These are phyloP conservation scores for Nepenthes alata DNA, from an alignment of 179 eudicot species.

Conservation along the genomic window DNA sequence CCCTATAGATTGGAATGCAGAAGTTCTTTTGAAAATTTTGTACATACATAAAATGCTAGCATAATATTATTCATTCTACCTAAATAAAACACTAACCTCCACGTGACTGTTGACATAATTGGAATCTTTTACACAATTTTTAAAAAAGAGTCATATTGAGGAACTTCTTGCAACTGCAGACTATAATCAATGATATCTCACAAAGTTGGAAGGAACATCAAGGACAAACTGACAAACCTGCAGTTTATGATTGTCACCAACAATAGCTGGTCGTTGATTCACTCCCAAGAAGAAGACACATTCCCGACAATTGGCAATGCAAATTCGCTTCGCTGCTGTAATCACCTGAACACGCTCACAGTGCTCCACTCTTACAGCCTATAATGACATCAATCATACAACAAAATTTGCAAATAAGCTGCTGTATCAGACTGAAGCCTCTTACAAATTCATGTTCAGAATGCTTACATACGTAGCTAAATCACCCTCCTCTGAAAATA, in stretches of 20 bases:
- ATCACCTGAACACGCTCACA: slow-evolving; percentile 96
- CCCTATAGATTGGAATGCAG: too few species aligned
- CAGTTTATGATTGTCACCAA: slow-evolving; percentile 42
- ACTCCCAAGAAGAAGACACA: slow-evolving; percentile 42
- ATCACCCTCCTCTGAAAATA: too few species aligned
- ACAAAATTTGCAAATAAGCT: neutral
- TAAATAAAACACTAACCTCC: too few species aligned
- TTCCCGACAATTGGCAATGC: slow-evolving; percentile 95
- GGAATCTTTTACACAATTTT: too few species aligned
- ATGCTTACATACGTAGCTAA: neutral
- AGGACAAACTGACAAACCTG: slow-evolving; percentile 20
- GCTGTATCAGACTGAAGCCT: neutral
- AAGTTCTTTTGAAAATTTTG: too few species aligned
- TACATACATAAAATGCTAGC: too few species aligned
- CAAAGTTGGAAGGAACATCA: neutral
- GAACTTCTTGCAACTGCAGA: too few species aligned
- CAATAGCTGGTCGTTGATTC: slow-evolving; percentile 36
- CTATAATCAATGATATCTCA: neutral
- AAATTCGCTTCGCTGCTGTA: slow-evolving; percentile 71
- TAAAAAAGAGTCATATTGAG: too few species aligned
- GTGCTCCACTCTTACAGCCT: slow-evolving; percentile 93
- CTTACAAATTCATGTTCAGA: neutral
- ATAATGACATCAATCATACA: slow-evolving; percentile 1
- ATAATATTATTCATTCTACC: too few species aligned
- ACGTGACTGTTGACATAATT: too few species aligned